Base-by-base conservation (phyloP, 2,329 filamentous ascomycete species). In the Scedosporium boydii region DNA sequence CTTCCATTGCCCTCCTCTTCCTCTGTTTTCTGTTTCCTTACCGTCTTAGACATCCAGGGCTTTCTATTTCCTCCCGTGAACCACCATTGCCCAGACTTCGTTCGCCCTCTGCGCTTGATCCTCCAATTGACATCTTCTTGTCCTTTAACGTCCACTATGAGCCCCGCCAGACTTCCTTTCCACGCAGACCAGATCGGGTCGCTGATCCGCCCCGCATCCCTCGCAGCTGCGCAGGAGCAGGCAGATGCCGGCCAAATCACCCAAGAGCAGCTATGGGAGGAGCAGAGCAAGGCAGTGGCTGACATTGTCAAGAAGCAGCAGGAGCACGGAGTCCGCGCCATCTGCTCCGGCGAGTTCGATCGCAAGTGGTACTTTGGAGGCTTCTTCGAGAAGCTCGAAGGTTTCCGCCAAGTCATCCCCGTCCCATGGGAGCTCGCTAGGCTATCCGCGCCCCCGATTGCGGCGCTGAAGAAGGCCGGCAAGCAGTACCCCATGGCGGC, bases 161-260 rank as follows among this genome's bases (percentile, higher is more conserved):
- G 23, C 23, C 29, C 58, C 58, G 41, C 42, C 4, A 59, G 41
- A 21, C 71, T 76, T 10, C 87, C 85, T 59, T 90, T 89, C 74
- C 82, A 88, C 70, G 87, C 87, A 64, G 88, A 91, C 74, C 88
- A 91, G 67, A 81, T 89, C 65, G 88, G 88, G 59, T 90, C 87
- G 14, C 78, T 91, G 38, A 82, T 90, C 63, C 85, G 88, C 38
- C 87, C 88, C 1, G 73, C 83, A 60, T 75, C 81, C 60, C 80
- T 91, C 27, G 78, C 88, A 14, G 77, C 83, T 57, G 82, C 82
- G 58, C 71, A 75, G 63, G 65, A 68, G 9, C 65, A 71, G n/a
- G 72, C 72, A 80, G 88, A 73, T 76, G 80, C 66, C 71, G 81
- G 70, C 73, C 80, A 64, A 78, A 66, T 70, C 63, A 69, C 70